These are phyloP conservation scores for Cutaneotrichosporon sp. DNA, from an alignment of 1,284 basidiomycete genomes.

Conservation along the genomic window DNA sequence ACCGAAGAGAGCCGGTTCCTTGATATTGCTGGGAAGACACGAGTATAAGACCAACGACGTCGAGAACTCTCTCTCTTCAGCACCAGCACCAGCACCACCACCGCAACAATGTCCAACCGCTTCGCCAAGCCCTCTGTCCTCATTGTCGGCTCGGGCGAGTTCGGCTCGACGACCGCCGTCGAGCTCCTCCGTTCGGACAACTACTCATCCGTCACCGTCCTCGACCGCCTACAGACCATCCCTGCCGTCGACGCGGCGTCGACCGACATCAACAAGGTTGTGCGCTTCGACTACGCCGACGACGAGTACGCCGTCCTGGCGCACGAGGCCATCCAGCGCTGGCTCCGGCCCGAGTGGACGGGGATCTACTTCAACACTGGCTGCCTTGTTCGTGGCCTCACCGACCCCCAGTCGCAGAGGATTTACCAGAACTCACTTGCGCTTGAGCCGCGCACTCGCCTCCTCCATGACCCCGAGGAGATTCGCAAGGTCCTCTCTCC, in stretches of 20 bases:
- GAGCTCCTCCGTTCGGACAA: conserved; percentile 70
- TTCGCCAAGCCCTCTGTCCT: conserved; percentile 54
- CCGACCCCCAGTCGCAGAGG: neutral
- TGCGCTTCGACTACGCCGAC: conserved; percentile 51
- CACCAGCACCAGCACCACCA: neutral
- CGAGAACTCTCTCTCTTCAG: too few relatives aligned
- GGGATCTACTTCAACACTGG: conserved; percentile 64
- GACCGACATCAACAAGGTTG: conserved; percentile 80
- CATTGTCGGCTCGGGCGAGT: conserved; percentile 80
- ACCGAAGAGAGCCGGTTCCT: too few relatives aligned
- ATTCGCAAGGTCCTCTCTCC: conserved; percentile 17
- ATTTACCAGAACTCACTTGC: conserved; percentile 14
- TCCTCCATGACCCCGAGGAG: conserved; percentile 21
- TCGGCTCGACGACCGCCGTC: conserved; percentile 79
- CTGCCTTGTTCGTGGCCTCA: conserved; percentile 1
- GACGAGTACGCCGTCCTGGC: conserved; percentile 65
- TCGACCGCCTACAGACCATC: conserved; percentile 65
- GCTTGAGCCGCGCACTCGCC: conserved; percentile 15
- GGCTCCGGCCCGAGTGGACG: conserved; percentile 67
- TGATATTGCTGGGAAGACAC: too few relatives aligned
- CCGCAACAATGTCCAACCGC: conserved; percentile 1
- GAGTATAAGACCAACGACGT: too few relatives aligned
- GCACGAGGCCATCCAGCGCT: conserved; percentile 67
- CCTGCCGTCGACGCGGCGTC: conserved; percentile 78
- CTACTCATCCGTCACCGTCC: conserved; percentile 61